Conservation (phyloP, 176 grass and related monocot genomes). For the Chloris gayana region DNA sequence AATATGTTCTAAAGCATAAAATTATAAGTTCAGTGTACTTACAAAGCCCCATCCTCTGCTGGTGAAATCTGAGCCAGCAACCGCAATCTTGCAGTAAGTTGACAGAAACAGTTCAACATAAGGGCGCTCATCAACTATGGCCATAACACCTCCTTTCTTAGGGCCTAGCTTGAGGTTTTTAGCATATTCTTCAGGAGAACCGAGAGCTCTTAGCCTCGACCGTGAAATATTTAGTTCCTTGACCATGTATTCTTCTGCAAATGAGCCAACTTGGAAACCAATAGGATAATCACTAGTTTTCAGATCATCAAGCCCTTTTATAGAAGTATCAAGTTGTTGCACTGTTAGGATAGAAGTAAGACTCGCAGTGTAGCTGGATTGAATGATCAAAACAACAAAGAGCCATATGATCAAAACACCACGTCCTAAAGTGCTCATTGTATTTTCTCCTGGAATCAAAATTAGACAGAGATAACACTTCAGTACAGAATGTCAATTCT, state of each 20-base stretch:
- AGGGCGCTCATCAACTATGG: constrained; percentile 83
- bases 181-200: constrained; percentile 71
- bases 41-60: constrained; percentile 94
- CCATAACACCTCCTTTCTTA: constrained; percentile 74
- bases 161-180: constrained; percentile 68
- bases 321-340: constrained; percentile 80
- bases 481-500: constrained; percentile 17
- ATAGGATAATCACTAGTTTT: constrained; percentile 63
- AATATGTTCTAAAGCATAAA: neutral
- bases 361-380: constrained; percentile 95
- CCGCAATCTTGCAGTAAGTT: constrained; percentile 67
- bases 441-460: constrained; percentile 70
- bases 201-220: constrained; percentile 68
- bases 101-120: constrained; percentile 80
- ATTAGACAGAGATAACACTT: constrained; percentile 4
- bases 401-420: constrained; percentile 95
- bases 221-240: constrained; percentile 71
- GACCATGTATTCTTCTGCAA: constrained; percentile 89
- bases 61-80: constrained; percentile 94
- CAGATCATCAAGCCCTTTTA: constrained; percentile 82
- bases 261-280: constrained; percentile 92
- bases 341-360: constrained; percentile 97
- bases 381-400: constrained; percentile 96
- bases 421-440: constrained; percentile 82
- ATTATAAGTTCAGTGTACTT: constrained; percentile 45